Evolutionary conservation across 306 rosid species (phyloP).

Genomic region (Prinsepia uniflora): DNA sequence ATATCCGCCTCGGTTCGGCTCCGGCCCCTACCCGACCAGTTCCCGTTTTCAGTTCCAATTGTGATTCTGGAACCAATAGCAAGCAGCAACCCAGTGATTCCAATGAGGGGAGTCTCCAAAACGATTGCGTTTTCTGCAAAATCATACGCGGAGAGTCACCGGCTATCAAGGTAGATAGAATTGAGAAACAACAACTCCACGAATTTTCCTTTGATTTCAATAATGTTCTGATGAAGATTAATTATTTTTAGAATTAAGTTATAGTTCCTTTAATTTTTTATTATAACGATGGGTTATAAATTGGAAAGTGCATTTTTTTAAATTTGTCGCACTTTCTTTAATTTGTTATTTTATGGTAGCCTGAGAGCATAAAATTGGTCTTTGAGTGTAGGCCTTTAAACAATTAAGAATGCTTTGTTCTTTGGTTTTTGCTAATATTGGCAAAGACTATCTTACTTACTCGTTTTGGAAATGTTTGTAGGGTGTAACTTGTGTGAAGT

Average conservation of each 20-base stretch:
- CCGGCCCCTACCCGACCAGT: slow-evolving; percentile 10
- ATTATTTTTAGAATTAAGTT: too few relatives aligned
- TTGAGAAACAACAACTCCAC: background rate
- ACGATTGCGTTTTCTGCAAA: slow-evolving; percentile 76
- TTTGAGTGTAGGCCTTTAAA: too few relatives aligned
- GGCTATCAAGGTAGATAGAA: slow-evolving; percentile 48
- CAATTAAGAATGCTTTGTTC: too few relatives aligned
- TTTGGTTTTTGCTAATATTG: background rate
- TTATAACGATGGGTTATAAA: too few relatives aligned
- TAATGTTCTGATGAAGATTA: too few relatives aligned
- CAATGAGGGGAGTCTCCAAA: slow-evolving; percentile 13
- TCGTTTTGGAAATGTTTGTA: background rate
- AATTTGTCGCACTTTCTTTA: too few relatives aligned
- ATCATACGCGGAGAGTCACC: slow-evolving; percentile 63
- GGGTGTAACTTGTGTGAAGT: background rate
- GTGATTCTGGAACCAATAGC: slow-evolving; percentile 20
- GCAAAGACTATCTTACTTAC: background rate
- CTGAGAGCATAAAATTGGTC: too few relatives aligned
- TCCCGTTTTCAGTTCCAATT: slow-evolving; percentile 23
- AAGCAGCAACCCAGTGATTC: slow-evolving; percentile 12
- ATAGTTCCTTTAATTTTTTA: too few relatives aligned
- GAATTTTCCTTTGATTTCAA: background rate
- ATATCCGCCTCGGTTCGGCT: slow-evolving; percentile 40
- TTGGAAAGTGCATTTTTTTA: too few relatives aligned
- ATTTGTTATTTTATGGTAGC: too few relatives aligned